These are phyloP conservation scores for Cladophialophora immunda DNA, from an alignment of 2,329 filamentous ascomycete species.

Conservation along the genomic window DNA sequence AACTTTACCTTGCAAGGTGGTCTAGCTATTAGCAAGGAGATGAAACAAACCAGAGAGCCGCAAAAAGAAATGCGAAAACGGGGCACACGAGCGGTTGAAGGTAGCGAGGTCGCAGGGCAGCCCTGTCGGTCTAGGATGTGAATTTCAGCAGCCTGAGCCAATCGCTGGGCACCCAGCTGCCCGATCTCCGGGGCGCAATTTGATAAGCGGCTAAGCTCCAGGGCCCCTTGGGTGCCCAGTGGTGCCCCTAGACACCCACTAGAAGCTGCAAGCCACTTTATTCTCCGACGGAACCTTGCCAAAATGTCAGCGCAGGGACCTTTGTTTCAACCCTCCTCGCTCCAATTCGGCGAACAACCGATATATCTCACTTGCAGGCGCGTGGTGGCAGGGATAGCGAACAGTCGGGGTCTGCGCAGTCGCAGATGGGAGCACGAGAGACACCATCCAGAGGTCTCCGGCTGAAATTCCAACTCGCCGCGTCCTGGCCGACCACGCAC, in stretches of 20 bases:
- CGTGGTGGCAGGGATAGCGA: constrained; percentile 1
- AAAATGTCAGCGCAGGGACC: background rate
- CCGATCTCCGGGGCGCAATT: constrained; percentile 22
- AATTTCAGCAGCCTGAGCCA: constrained; percentile 5
- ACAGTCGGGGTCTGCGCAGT: background rate
- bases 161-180: background rate
- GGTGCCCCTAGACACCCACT: background rate
- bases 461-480: constrained; percentile 17
- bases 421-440: constrained; percentile 19
- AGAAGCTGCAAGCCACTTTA: constrained; percentile 24
- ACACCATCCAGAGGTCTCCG: constrained; percentile 14
- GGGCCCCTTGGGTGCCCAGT: background rate
- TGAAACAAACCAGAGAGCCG: constrained; percentile 17
- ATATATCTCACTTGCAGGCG: background rate
- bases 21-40: background rate
- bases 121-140: background rate
- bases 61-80: background rate
- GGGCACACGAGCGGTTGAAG: background rate
- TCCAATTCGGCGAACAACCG: constrained; percentile 7
- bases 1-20: background rate
- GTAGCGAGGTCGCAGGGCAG: background rate
- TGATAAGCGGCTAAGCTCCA: constrained; percentile 18
- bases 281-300: constrained; percentile 20
- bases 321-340: constrained; percentile 20
- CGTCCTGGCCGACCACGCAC: background rate